Percentiles rank a stretch among this genome's conserved stretches.
These are phyloP conservation scores for Ophiorrhiza pumila DNA, from an alignment of 257 asterid genomes.

Conservation along the genomic window DNA sequence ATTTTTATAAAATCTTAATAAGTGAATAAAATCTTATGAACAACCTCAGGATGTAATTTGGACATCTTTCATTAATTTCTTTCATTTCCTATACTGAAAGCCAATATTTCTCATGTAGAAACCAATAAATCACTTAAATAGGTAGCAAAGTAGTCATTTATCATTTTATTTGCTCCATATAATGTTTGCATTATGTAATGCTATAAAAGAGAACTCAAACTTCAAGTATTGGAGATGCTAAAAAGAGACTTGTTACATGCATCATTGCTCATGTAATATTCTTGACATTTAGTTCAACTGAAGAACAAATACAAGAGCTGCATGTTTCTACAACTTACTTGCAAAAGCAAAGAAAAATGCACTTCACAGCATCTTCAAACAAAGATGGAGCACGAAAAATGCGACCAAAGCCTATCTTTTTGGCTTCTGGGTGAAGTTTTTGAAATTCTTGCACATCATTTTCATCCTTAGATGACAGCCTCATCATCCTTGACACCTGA, in stretches of 20 bases:
- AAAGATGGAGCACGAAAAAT: constrained; percentile 48
- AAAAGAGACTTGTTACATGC: background rate
- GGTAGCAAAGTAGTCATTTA: too few relatives aligned
- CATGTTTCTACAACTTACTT: constrained; percentile 15
- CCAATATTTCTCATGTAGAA: too few relatives aligned
- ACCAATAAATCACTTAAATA: too few relatives aligned
- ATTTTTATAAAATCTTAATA: background rate
- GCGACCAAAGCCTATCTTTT: constrained; percentile 36
- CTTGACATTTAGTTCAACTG: too few relatives aligned
- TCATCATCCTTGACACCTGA: constrained; percentile 51
- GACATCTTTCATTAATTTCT: too few relatives aligned
- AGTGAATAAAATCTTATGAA: background rate
- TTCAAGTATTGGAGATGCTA: background rate
- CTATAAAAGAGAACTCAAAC: too few relatives aligned
- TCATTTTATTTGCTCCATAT: background rate
- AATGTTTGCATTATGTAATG: too few relatives aligned
- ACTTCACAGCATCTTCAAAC: constrained; percentile 53
- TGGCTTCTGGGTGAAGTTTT: constrained; percentile 28
- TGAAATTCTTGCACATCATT: constrained; percentile 30
- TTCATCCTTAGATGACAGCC: constrained; percentile 36
- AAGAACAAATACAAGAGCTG: too few relatives aligned
- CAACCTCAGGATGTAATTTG: background rate
- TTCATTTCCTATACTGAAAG: too few relatives aligned
- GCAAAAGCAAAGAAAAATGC: constrained; percentile 39
- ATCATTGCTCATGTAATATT: too few relatives aligned